phyloP scores from a whole-genome alignment of 257 asterid species.

The Vinca minor region DNA sequence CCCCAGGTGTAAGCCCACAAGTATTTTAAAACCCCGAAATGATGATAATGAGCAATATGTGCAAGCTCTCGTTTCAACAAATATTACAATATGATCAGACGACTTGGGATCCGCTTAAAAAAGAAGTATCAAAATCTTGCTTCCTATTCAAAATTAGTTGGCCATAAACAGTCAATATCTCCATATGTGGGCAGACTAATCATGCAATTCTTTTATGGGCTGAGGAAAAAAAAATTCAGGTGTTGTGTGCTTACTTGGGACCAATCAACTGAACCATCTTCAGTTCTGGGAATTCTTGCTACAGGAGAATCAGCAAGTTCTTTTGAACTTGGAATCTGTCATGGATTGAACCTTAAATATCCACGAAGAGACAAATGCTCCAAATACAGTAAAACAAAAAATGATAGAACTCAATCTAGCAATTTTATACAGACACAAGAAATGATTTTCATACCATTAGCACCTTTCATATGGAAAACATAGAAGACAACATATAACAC shows the following conservation, averaged over 20 bases:
- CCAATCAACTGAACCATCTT: conserved; percentile 83
- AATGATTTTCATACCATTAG: neutral
- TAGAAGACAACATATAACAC: neutral
- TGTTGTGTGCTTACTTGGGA: conserved; percentile 51
- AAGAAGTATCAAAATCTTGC: neutral
- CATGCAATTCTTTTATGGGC: neutral
- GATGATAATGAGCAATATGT: neutral
- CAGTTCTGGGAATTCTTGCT: conserved; percentile 59
- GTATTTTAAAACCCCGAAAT: neutral
- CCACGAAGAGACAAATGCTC: neutral
- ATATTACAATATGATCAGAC: neutral
- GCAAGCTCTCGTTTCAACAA: neutral
- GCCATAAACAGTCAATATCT: neutral
- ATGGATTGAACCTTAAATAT: conserved; percentile 12
- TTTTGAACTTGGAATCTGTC: conserved; percentile 68
- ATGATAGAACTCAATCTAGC: neutral
- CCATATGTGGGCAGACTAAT: neutral
- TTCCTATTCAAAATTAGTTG: neutral
- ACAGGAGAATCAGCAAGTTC: conserved; percentile 59
- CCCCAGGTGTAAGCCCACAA: neutral
- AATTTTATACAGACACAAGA: neutral
- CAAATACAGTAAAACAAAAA: conserved; percentile 9
- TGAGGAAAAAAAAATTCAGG: neutral
- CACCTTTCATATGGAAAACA: neutral
- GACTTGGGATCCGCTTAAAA: neutral